These are phyloP conservation scores for Falciphora oryzae DNA, from an alignment of 2,329 filamentous ascomycete species.

Conservation along the genomic window DNA sequence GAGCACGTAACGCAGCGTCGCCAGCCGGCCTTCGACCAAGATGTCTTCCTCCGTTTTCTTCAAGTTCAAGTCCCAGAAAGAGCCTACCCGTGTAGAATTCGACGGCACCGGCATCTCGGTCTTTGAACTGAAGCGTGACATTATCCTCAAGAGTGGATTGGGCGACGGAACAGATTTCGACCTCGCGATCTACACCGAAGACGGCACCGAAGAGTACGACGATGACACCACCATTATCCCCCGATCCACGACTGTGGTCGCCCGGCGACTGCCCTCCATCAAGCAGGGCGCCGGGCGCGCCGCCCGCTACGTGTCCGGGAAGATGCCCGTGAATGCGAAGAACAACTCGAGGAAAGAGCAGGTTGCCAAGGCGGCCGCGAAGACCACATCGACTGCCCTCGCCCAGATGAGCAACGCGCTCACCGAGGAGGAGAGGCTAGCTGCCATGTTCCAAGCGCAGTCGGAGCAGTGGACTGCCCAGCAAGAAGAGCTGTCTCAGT, in stretches of 20 bases:
- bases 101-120: constrained; percentile 97
- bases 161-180: constrained; percentile 97
- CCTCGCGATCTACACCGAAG: constrained; percentile 87
- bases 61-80: constrained; percentile 99
- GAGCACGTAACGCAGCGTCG: constrained; percentile 12
- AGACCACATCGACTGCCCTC: constrained; percentile 51
- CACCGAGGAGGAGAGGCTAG: constrained; percentile 91
- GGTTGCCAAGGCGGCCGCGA: constrained; percentile 51
- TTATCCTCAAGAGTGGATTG: constrained; percentile 88
- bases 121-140: constrained; percentile 98
- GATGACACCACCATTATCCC: constrained; percentile 98
- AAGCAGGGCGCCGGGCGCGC: constrained; percentile 85
- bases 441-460: constrained; percentile 84
- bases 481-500: constrained; percentile 87
- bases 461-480: constrained; percentile 90
- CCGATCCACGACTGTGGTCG: constrained; percentile 88
- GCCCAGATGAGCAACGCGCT: constrained; percentile 68
- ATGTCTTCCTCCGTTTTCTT: constrained; percentile 99
- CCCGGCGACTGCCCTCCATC: constrained; percentile 74
- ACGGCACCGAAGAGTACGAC: constrained; percentile 93
- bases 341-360: constrained; percentile 66
- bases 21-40: constrained; percentile 27
- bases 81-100: constrained; percentile 89
- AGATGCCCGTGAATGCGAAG: constrained; percentile 86
- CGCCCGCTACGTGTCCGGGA: constrained; percentile 91